Evolutionary conservation across 306 rosid species (phyloP).

Genomic region (Medicago lupulina): DNA sequence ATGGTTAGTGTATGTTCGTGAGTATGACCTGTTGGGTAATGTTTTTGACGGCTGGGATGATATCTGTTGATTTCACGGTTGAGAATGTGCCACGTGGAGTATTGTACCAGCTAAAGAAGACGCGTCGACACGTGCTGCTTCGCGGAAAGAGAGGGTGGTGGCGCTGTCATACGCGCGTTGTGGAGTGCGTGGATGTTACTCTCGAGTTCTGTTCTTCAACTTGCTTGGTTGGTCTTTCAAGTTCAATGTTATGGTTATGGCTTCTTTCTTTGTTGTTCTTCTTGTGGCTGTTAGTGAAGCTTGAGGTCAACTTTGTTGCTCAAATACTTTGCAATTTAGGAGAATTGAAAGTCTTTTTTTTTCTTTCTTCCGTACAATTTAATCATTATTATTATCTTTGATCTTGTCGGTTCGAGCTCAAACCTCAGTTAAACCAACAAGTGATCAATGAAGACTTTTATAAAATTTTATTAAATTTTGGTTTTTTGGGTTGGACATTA

Average conservation of each 20-base stretch:
- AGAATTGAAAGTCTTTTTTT: too few species aligned
- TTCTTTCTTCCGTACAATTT: too few species aligned
- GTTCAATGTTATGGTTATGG: background rate
- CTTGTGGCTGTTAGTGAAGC: background rate
- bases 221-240: too few species aligned
- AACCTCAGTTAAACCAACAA: too few species aligned
- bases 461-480: too few species aligned
- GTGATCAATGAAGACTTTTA: too few species aligned
- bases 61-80: slow-evolving; percentile 49
- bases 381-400: too few species aligned
- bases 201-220: background rate
- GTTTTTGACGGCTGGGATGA: slow-evolving; percentile 77
- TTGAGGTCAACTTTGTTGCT: background rate
- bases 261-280: too few species aligned
- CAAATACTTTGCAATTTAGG: too few species aligned
- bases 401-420: too few species aligned
- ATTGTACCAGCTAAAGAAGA: slow-evolving; percentile 63
- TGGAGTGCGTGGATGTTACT: slow-evolving; percentile 11
- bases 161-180: slow-evolving; percentile 4
- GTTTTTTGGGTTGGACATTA: too few species aligned
- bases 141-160: slow-evolving; percentile 56
- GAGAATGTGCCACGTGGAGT: slow-evolving; percentile 47
- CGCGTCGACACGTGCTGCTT: slow-evolving; percentile 83
- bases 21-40: slow-evolving; percentile 46
- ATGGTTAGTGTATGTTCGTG: slow-evolving; percentile 45